Conservation (phyloP, 176 grass and related monocot genomes). For the sorghum (Sorghum bicolor) region Sorghum_bicolor_NCBIv3 NC_012878.2:46498501-46499000, state of each 20-base stretch:
- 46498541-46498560: slow-evolving; percentile 25
- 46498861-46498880: not conserved
- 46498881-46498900: not conserved
- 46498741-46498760: not conserved
- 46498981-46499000: not conserved
- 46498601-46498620: slow-evolving; percentile 48
- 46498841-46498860: not conserved
- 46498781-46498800: not conserved
- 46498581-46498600: slow-evolving; percentile 25
- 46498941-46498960: slow-evolving; percentile 13
- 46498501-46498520: not conserved
- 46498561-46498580: slow-evolving; percentile 10
- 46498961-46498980: not conserved
- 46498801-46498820: not conserved
- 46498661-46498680: not conserved
- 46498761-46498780: not conserved
- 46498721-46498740: not conserved
- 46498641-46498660: not conserved
- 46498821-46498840: not conserved
- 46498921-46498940: not conserved
- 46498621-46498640: slow-evolving; percentile 40
- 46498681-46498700: not conserved
- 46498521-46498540: slow-evolving; percentile 7
- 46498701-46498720: not conserved
- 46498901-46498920: not conserved